Percentiles rank a stretch among this genome's conserved stretches.
Conservation (phyloP, 139 green algal species). For the Ulvella scutata region DNA sequence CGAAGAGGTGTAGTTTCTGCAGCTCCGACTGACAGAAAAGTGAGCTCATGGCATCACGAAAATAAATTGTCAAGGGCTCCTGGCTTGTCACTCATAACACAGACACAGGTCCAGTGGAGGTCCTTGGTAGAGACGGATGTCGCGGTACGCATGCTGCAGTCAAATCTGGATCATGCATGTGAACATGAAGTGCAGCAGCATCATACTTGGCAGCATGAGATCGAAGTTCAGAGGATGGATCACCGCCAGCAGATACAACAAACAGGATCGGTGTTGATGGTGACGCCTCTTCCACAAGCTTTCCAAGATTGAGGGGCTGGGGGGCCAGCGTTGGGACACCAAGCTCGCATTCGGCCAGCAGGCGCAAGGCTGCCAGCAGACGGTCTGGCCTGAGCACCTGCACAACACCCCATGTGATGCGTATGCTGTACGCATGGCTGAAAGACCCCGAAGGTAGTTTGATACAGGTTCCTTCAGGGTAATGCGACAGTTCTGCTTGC, state of each 20-base stretch:
- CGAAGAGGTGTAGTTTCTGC: too few species aligned
- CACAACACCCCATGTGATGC: not conserved
- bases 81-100: too few species aligned
- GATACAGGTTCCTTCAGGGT: too few species aligned
- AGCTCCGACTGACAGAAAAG: too few species aligned
- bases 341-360: not conserved
- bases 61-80: too few species aligned
- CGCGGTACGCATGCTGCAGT: too few species aligned
- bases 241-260: not conserved
- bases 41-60: too few species aligned
- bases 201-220: not conserved
- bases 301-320: slow-evolving; percentile 21
- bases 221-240: not conserved
- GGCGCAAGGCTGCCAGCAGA: not conserved
- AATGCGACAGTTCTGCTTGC: too few species aligned
- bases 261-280: not conserved
- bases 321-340: slow-evolving; percentile 15
- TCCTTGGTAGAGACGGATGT: too few species aligned
- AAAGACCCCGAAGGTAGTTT: too few species aligned
- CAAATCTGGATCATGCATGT: not conserved
- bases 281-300: slow-evolving; percentile 15
- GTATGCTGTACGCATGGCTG: not conserved
- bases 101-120: too few species aligned
- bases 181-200: not conserved
- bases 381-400: slow-evolving; percentile 29